Evolutionary conservation across 345 rosid genomes (phyloP).

Genomic region (Salix caprea): DNA sequence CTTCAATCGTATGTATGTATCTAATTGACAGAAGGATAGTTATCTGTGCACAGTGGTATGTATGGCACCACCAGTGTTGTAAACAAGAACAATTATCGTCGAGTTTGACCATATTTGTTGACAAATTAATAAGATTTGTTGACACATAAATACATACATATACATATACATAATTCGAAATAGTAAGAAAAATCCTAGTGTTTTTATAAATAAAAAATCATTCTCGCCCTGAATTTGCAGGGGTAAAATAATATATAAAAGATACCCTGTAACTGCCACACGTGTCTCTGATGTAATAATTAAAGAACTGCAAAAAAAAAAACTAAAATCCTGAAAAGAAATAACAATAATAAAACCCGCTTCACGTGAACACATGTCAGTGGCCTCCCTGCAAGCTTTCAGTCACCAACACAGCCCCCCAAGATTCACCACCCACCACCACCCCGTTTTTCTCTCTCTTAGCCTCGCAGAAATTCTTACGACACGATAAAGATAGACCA

Average conservation of each 20-base stretch:
- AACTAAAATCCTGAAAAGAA: neutral
- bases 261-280: neutral
- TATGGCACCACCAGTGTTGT: too few relatives aligned
- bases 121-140: too few relatives aligned
- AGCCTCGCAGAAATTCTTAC: neutral
- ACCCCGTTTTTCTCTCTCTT: neutral
- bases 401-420: neutral
- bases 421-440: slow-evolving; percentile 13
- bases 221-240: neutral
- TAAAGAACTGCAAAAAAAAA: neutral
- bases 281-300: slow-evolving; percentile 7
- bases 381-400: neutral
- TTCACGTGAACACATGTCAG: slow-evolving; percentile 28
- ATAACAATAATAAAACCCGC: neutral
- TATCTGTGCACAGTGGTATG: too few relatives aligned
- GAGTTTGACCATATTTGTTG: too few relatives aligned
- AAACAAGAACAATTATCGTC: too few relatives aligned
- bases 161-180: too few relatives aligned
- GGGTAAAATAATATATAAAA: neutral
- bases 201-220: neutral
- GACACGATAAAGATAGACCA: neutral
- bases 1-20: neutral
- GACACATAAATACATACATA: too few relatives aligned
- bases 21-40: neutral
- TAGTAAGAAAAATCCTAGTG: too few relatives aligned